These are phyloP conservation scores for Pyrenophora teres DNA, from an alignment of 2,329 filamentous ascomycete genomes.

Conservation along the genomic window DNA sequence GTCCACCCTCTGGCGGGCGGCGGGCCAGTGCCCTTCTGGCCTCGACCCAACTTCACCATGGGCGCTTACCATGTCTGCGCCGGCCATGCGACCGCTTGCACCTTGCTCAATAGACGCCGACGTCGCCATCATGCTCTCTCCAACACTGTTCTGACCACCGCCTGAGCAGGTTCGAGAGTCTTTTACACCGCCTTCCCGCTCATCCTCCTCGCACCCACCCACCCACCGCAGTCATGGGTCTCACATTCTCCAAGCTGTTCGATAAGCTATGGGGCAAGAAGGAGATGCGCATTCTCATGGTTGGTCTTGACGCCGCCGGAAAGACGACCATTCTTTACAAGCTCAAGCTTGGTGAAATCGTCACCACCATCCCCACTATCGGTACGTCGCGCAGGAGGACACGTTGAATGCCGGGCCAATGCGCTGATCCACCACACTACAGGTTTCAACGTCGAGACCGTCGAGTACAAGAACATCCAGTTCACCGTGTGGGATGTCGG, in stretches of 20 bases:
- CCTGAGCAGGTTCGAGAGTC: conserved; percentile 45
- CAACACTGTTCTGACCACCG: conserved; percentile 21
- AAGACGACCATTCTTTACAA: conserved; percentile 99
- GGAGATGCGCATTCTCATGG: conserved; percentile 98
- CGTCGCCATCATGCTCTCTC: conserved; percentile 16
- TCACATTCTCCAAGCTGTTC: conserved; percentile 93
- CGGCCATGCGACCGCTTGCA: conserved; percentile 12
- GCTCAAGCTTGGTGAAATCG: conserved; percentile 96
- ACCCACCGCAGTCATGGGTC: conserved; percentile 78
- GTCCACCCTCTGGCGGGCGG: conserved; percentile 17
- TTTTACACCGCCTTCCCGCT: conserved; percentile 34
- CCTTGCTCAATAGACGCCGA: conserved; percentile 13
- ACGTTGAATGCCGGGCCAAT: conserved; percentile 4
- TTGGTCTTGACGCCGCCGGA: conserved; percentile 95
- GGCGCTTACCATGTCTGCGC: conserved; percentile 33
- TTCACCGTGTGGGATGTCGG: conserved; percentile 99
- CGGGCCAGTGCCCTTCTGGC: conserved; percentile 24
- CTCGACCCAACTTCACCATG: conserved; percentile 33
- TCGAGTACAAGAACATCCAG: conserved; percentile 99
- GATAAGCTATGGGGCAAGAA: conserved; percentile 99
- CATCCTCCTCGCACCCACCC: conserved; percentile 29
- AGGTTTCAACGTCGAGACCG: conserved; percentile 97
- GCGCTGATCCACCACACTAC: conserved; percentile 32
- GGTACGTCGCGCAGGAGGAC: conserved; percentile 52
- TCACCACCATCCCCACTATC: conserved; percentile 97